Percentiles rank a stretch among this genome's conserved stretches.
Evolutionary conservation across 2,329 filamentous ascomycete genomes (phyloP).

Genomic region (Cladophialophora bantiana): DNA sequence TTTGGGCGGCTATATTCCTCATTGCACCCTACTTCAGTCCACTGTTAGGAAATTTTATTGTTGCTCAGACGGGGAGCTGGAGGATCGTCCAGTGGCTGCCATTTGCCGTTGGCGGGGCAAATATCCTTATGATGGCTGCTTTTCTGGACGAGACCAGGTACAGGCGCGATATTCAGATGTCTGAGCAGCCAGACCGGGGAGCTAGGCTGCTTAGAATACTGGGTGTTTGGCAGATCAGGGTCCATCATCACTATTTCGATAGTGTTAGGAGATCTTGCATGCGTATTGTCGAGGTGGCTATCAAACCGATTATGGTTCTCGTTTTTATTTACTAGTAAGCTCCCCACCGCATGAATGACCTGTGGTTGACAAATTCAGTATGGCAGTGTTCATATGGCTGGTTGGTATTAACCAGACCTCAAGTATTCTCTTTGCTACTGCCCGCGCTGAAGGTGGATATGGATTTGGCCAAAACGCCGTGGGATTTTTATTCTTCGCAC

Average conservation of each 20-base stretch:
- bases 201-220: slow-evolving; percentile 41
- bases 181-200: slow-evolving; percentile 35
- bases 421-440: slow-evolving; percentile 57
- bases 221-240: slow-evolving; percentile 39
- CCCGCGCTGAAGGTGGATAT: slow-evolving; percentile 47
- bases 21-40: slow-evolving; percentile 40
- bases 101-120: slow-evolving; percentile 40
- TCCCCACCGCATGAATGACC: too few species aligned
- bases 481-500: slow-evolving; percentile 64
- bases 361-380: too few species aligned
- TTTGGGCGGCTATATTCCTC: slow-evolving; percentile 47
- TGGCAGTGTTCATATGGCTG: slow-evolving; percentile 45
- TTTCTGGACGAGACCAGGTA: slow-evolving; percentile 50
- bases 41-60: slow-evolving; percentile 46
- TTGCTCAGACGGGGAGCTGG: slow-evolving; percentile 44
- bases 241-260: slow-evolving; percentile 41
- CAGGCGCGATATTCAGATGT: slow-evolving; percentile 40
- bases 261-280: slow-evolving; percentile 44
- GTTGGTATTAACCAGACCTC: slow-evolving; percentile 63
- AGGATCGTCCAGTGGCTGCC: slow-evolving; percentile 46
- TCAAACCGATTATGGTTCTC: slow-evolving; percentile 45
- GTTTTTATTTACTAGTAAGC: slow-evolving; percentile 45
- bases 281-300: slow-evolving; percentile 46
- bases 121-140: slow-evolving; percentile 40
- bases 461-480: slow-evolving; percentile 58